phyloP scores from a whole-genome alignment of 108 stramenopile species.

The Ochromonas danica region DNA sequence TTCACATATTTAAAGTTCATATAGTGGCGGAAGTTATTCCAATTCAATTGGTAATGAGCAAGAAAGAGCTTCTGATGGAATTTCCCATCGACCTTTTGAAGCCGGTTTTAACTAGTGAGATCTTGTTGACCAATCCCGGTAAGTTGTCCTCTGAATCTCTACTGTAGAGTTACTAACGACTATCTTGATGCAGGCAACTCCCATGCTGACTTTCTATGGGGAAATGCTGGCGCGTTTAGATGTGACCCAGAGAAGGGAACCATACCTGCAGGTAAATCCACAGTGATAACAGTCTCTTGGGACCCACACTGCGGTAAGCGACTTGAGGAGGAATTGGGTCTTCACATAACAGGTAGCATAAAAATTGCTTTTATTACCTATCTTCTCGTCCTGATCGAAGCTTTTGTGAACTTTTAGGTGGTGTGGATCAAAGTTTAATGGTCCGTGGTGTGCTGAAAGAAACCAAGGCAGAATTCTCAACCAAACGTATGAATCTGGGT shows the following conservation, averaged over 20 bases:
- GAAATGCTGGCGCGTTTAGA: conserved; percentile 34
- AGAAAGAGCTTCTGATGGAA: conserved; percentile 24
- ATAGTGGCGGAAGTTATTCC: conserved; percentile 51
- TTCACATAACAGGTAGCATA: conserved; percentile 50
- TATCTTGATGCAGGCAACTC: too few relatives aligned
- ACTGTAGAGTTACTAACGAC: too few relatives aligned
- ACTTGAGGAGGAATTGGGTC: conserved; percentile 30
- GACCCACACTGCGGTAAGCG: conserved; percentile 29
- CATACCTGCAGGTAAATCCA: conserved; percentile 33
- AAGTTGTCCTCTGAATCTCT: too few relatives aligned
- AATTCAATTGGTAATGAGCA: conserved; percentile 36
- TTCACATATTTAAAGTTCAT: conserved; percentile 45
- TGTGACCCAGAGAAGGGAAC: conserved; percentile 36
- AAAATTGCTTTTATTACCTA: too few relatives aligned
- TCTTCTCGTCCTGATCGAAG: too few relatives aligned
- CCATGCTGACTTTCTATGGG: conserved; percentile 47
- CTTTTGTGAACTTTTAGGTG: too few relatives aligned
- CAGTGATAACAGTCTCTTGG: conserved; percentile 45
- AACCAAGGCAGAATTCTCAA: conserved; percentile 38
- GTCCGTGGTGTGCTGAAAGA: conserved; percentile 43
- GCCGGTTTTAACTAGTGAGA: background rate
- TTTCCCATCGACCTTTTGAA: conserved; percentile 41
- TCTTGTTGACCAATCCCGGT: conserved; percentile 46
- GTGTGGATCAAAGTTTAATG: conserved; percentile 40
- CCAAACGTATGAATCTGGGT: conserved; percentile 28